These are phyloP conservation scores for Macrophomina tecta DNA, from an alignment of 2,329 filamentous ascomycete species.

Conservation along the genomic window DNA sequence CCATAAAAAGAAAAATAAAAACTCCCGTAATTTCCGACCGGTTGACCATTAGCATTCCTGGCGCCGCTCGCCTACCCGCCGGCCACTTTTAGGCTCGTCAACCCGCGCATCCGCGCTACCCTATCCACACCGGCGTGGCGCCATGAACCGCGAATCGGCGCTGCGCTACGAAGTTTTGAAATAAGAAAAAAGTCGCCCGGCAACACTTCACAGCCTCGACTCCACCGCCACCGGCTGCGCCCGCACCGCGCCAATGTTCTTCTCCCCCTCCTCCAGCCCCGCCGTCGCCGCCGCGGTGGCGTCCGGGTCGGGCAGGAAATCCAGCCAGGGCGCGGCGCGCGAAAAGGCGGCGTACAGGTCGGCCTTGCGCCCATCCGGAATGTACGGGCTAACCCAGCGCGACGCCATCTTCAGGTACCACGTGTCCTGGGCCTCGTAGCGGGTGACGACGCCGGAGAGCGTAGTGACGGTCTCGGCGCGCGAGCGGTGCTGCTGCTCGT, in stretches of 20 bases:
- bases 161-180: too few species aligned
- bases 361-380: constrained; percentile 9
- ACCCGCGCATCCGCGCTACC: background rate
- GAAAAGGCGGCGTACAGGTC: constrained; percentile 9
- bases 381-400: constrained; percentile 20
- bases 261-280: too few species aligned
- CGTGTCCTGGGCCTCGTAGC: constrained; percentile 17
- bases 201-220: background rate
- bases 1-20: too few species aligned
- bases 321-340: constrained; percentile 2
- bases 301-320: constrained; percentile 10
- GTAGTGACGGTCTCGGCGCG: background rate
- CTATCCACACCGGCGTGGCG: too few species aligned
- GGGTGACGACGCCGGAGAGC: constrained; percentile 10
- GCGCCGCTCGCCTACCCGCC: too few species aligned
- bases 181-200: background rate
- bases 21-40: background rate
- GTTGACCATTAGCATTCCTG: background rate
- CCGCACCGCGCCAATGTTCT: too few species aligned
- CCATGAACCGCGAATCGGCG: too few species aligned
- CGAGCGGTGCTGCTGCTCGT: constrained; percentile 6
- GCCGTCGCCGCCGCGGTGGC: background rate
- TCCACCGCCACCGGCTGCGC: constrained; percentile 11
- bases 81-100: background rate
- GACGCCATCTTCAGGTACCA: constrained; percentile 15